Base-by-base conservation (phyloP, 257 asterid genomes). In the Rauvolfia tetraphylla region DNA sequence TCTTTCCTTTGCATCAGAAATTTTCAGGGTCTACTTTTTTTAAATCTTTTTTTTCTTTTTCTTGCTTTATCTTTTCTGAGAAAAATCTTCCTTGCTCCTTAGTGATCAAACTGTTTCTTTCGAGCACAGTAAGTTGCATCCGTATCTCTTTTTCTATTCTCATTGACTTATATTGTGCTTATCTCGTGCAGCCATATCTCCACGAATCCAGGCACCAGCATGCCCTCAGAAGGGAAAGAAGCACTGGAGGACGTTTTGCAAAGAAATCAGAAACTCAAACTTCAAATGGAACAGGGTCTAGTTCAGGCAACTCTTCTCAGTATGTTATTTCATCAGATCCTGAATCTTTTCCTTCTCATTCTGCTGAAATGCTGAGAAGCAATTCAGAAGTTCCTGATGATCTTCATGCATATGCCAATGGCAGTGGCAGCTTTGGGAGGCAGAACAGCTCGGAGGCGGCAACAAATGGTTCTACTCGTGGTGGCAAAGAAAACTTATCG, bases 161-260 rank as follows among this genome's bases (percentile, higher is more conserved):
- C 12, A 34, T 9, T 2, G 14, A 65, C 70, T 65, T 34, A 36
- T 18, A 6, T 36, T 65, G 41, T 1, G 70, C 23, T 33, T 63
- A 29, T 18, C 18, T 36, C 36, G 14, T 56, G 69, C 90, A 93
- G 97, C 96, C 97, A 29, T 92, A 93, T 79, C 96, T 91, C 67
- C 96, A 91, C 3, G 98, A 91, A 79, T 91, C 98, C n/a, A 87
- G 95, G 36, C 98, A 93, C 83, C 97, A 91, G 84, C 98, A 93
- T 77, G 98, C 98, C 29, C 79, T 93, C 78, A 89, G 93, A 82
- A 87, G 98, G 83, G 88, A 75, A 71, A 86, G 98, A 81, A 91
- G 97, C 42, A 61, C 94, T 4, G 96, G 97, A 3, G 98, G 98
- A 41, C 95, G 98, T 67, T 93, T 93, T 78, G 89, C 92, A 34